phyloP scores from a whole-genome alignment of 2,329 filamentous ascomycete species.

The Penicillium polonicum region DNA sequence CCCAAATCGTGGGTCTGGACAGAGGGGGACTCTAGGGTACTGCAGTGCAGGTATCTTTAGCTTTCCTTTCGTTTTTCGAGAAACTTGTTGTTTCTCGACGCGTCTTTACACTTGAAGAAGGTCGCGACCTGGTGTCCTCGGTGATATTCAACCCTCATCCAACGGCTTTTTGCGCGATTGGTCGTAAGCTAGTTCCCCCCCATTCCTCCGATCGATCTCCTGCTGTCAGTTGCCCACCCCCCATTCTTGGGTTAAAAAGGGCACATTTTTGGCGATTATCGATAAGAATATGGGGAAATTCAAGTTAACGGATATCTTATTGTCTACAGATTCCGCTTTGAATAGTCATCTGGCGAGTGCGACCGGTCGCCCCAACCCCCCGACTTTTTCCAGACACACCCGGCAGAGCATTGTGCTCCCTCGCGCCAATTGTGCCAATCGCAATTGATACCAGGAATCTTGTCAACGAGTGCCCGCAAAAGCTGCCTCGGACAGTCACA shows the following conservation, averaged over 20 bases:
- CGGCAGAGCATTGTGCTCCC: conserved; percentile 26
- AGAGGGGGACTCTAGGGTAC: conserved; percentile 24
- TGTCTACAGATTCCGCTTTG: conserved; percentile 21
- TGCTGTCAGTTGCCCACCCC: conserved; percentile 16
- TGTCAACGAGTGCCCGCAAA: conserved; percentile 21
- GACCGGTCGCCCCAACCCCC: conserved; percentile 24
- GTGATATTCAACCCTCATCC: conserved; percentile 9
- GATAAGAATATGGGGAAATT: conserved; percentile 17
- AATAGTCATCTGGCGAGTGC: conserved; percentile 25
- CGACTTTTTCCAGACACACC: conserved; percentile 21
- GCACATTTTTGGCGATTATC: conserved; percentile 21
- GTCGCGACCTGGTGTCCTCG: conserved; percentile 24
- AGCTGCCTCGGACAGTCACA: conserved; percentile 25
- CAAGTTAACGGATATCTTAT: conserved; percentile 14
- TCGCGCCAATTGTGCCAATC: conserved; percentile 23
- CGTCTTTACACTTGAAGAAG: conserved; percentile 13
- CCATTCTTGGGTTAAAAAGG: conserved; percentile 14
- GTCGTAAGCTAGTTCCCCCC: conserved; percentile 17
- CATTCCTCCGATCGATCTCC: conserved; percentile 29
- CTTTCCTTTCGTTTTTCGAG: conserved; percentile 17
- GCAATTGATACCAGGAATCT: conserved; percentile 23
- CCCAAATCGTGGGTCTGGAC: conserved; percentile 23
- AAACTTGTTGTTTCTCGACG: conserved; percentile 16
- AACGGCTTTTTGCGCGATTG: conserved; percentile 15
- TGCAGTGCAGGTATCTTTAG: conserved; percentile 34